Percentiles rank a stretch among this genome's conserved stretches.
Evolutionary conservation across 768 basidiomycete genomes (phyloP).

Genomic region (Mycena indigotica): DNA sequence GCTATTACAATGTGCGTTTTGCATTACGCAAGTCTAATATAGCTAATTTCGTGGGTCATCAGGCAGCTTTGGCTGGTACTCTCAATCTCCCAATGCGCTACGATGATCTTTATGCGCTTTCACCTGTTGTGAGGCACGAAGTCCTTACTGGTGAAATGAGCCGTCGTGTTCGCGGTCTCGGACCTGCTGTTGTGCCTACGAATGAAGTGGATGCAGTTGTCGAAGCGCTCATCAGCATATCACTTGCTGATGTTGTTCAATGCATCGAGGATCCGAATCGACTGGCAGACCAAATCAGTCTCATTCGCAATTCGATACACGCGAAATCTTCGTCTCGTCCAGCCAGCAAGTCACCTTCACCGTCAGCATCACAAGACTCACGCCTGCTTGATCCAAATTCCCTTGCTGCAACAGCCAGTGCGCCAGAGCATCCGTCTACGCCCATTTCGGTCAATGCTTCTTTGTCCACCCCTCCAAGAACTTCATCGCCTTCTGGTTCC

Average conservation of each 20-base stretch:
- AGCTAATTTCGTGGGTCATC: slow-evolving; percentile 10
- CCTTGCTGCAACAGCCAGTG: slow-evolving; percentile 75
- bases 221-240: slow-evolving; percentile 67
- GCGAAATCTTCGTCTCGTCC: slow-evolving; percentile 31
- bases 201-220: slow-evolving; percentile 67
- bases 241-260: slow-evolving; percentile 75
- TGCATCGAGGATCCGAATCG: slow-evolving; percentile 71
- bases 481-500: slow-evolving; percentile 77
- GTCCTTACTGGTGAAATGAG: slow-evolving; percentile 82
- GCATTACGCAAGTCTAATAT: slow-evolving; percentile 4
- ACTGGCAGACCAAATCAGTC: slow-evolving; percentile 64
- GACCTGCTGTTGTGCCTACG: slow-evolving; percentile 43
- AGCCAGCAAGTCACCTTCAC: slow-evolving; percentile 56
- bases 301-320: slow-evolving; percentile 36
- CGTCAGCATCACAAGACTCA: slow-evolving; percentile 67
- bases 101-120: slow-evolving; percentile 78
- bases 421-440: slow-evolving; percentile 88
- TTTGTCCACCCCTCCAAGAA: slow-evolving; percentile 79
- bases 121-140: slow-evolving; percentile 86
- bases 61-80: slow-evolving; percentile 83
- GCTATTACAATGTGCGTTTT: slow-evolving; percentile 75
- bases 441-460: slow-evolving; percentile 78
- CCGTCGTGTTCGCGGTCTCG: slow-evolving; percentile 66
- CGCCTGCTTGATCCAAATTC: slow-evolving; percentile 64
- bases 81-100: slow-evolving; percentile 85